Conservation (phyloP, 176 grass and related monocot species). For the Coix lacrymajobi region DNA sequence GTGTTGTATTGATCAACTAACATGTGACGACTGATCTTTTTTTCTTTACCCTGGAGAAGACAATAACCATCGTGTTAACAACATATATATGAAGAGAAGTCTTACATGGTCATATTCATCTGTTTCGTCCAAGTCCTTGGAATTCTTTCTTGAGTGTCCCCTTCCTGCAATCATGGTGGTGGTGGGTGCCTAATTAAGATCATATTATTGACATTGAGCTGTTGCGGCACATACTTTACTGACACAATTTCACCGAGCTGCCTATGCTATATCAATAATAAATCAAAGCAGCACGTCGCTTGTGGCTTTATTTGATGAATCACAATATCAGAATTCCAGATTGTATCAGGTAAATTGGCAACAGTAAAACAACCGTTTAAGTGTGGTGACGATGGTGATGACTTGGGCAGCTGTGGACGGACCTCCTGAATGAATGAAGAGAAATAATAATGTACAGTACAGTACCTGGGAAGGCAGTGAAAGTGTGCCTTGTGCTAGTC, state of each 20-base stretch:
- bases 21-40: not conserved
- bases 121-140: slow-evolving; percentile 38
- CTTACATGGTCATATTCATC: slow-evolving; percentile 51
- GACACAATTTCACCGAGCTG: not conserved
- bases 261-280: not conserved
- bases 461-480: slow-evolving; percentile 23
- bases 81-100: not conserved
- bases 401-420: not conserved
- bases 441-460: too few relatives aligned
- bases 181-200: too few relatives aligned
- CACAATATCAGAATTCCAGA: not conserved
- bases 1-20: not conserved
- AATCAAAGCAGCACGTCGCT: not conserved
- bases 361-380: not conserved
- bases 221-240: not conserved
- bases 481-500: slow-evolving; percentile 30
- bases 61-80: not conserved
- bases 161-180: slow-evolving; percentile 46
- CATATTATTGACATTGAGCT: not conserved
- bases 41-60: not conserved
- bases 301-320: not conserved
- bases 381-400: not conserved
- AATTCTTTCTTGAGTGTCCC: slow-evolving; percentile 48
- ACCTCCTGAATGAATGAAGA: not conserved
- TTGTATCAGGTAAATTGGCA: not conserved